A percentile compares a stretch with the other conserved stretches of the same genome.
Evolutionary conservation across 768 basidiomycete genomes (phyloP).

Genomic region (Pisolithus sp.): DNA sequence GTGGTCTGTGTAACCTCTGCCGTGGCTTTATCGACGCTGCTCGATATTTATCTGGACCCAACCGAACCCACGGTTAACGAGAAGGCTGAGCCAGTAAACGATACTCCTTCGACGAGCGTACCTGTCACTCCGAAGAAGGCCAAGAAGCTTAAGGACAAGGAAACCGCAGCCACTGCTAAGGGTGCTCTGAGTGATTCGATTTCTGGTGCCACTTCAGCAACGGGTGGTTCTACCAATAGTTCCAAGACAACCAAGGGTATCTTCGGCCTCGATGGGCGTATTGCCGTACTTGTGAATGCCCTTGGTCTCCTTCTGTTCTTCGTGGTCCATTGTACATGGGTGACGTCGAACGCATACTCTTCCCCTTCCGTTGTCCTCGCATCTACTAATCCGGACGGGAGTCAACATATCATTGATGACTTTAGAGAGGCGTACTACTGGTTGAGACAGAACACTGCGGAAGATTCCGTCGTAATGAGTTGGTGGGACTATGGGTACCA

Average conservation of each 20-base stretch:
- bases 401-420: slow-evolving; percentile 93
- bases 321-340: slow-evolving; percentile 95
- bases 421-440: slow-evolving; percentile 99
- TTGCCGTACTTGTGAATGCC: slow-evolving; percentile 68
- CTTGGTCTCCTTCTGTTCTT: slow-evolving; percentile 80
- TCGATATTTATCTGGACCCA: slow-evolving; percentile 90
- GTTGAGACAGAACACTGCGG: slow-evolving; percentile 90
- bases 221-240: slow-evolving; percentile 16
- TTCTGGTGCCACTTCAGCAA: slow-evolving; percentile 27
- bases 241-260: slow-evolving; percentile 47
- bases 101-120: slow-evolving; percentile 22
- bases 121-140: slow-evolving; percentile 29
- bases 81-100: slow-evolving; percentile 1
- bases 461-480: slow-evolving; percentile 92
- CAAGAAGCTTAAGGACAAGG: slow-evolving; percentile 58
- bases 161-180: slow-evolving; percentile 34
- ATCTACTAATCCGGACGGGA: slow-evolving; percentile 72
- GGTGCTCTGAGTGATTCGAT: slow-evolving; percentile 37
- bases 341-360: slow-evolving; percentile 90
- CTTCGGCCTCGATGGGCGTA: slow-evolving; percentile 79
- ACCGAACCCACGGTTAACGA: slow-evolving; percentile 46
- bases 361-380: slow-evolving; percentile 96
- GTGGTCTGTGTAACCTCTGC: slow-evolving; percentile 94
- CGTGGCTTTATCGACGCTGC: slow-evolving; percentile 78
- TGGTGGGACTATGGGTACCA: slow-evolving; percentile 99